Conservation (phyloP, 2,329 filamentous ascomycete genomes). For the Pseudogymnoascus sp. region DNA sequence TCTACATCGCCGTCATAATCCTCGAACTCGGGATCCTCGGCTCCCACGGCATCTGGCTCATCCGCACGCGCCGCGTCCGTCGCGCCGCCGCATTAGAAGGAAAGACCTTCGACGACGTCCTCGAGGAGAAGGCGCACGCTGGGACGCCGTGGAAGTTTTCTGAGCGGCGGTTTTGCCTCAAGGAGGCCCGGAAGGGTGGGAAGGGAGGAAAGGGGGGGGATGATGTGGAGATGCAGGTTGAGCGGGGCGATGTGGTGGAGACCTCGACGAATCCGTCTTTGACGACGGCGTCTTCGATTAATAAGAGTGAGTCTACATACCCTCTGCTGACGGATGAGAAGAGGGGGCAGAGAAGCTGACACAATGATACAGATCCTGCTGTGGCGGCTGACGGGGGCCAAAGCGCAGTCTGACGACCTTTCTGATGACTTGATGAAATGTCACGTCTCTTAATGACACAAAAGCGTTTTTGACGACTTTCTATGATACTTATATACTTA, state of each 20-base stretch:
- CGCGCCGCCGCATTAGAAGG: slow-evolving; percentile 44
- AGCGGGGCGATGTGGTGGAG: neutral
- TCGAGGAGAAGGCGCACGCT: slow-evolving; percentile 29
- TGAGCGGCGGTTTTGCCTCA: slow-evolving; percentile 24
- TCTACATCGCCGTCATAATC: slow-evolving; percentile 50
- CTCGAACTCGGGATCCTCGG: slow-evolving; percentile 54
- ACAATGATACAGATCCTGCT: neutral
- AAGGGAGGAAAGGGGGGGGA: neutral
- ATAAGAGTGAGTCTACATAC: neutral
- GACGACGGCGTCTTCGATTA: neutral
- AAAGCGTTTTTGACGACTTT: neutral
- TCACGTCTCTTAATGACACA: neutral
- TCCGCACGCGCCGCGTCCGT: slow-evolving; percentile 46
- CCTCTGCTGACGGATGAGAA: neutral
- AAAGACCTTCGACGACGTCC: slow-evolving; percentile 49
- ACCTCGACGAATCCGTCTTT: neutral
- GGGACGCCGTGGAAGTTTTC: slow-evolving; percentile 33
- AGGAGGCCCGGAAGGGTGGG: neutral
- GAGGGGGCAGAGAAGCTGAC: neutral
- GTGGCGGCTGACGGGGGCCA: neutral
- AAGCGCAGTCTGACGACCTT: neutral
- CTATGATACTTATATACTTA: neutral
- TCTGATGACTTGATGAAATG: neutral
- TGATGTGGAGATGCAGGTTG: neutral
- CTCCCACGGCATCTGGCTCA: slow-evolving; percentile 52